A percentile compares a stretch with the other conserved stretches of the same genome.
phyloP scores from a whole-genome alignment of 192 early-diverging fungal genomes.

The Backusella circina region DNA sequence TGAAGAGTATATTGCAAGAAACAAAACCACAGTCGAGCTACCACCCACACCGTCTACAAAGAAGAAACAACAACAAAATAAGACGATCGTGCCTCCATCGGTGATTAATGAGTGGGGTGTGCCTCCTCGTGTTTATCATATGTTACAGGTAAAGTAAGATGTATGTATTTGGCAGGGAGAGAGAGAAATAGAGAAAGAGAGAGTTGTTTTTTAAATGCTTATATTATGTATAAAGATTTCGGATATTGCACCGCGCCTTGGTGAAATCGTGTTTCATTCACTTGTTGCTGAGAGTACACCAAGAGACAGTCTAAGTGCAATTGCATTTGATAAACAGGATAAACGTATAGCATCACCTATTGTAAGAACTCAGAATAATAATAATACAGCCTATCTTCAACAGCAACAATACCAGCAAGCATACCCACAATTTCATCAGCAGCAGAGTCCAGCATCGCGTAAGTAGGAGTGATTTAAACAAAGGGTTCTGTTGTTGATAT shows the following conservation, averaged over 20 bases:
- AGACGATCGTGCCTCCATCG: neutral
- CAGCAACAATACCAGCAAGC: conserved; percentile 15
- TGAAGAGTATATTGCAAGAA: neutral
- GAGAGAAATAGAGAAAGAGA: no score
- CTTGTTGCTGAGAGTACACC: conserved; percentile 6
- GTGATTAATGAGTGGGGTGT: conserved; percentile 16
- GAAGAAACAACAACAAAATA: neutral
- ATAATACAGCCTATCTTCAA: neutral
- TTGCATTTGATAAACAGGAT: conserved; percentile 9
- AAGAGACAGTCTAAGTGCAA: conserved; percentile 13
- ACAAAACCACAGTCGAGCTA: neutral
- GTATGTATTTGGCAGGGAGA: no score
- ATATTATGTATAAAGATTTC: neutral
- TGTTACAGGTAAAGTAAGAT: conserved; percentile 7
- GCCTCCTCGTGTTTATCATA: conserved; percentile 12
- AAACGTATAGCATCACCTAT: neutral
- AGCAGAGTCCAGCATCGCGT: conserved; percentile 7
- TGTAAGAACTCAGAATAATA: conserved; percentile 11
- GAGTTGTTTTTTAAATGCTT: neutral
- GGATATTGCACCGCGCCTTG: conserved; percentile 3
- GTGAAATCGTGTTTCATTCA: conserved; percentile 15
- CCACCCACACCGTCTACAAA: neutral
- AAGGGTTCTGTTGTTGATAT: neutral
- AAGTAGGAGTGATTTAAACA: no score
- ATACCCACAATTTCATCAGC: conserved; percentile 4